Evolutionary conservation across 148 eudicot species (phyloP).

Genomic region (Vaccinium myrtillus): DNA sequence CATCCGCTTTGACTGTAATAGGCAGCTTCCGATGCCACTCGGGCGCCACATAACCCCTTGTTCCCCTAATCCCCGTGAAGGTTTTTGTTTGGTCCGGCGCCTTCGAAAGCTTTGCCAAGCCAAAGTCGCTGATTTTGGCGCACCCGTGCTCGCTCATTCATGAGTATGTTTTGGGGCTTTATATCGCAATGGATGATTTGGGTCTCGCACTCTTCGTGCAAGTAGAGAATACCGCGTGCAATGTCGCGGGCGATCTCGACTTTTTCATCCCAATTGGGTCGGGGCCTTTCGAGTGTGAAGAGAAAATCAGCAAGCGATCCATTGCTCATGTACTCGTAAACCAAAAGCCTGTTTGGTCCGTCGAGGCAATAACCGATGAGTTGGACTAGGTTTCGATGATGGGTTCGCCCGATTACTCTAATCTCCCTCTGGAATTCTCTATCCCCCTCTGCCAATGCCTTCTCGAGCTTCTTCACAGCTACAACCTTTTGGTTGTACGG

Average conservation of each 20-base stretch:
- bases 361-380: constrained; percentile 16
- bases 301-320: constrained; percentile 15
- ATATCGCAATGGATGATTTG: constrained; percentile 21
- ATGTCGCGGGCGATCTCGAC: neutral
- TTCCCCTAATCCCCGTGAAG: constrained; percentile 6
- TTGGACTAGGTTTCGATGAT: constrained; percentile 15
- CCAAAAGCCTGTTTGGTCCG: constrained; percentile 9
- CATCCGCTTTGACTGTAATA: constrained; percentile 3
- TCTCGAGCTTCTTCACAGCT: constrained; percentile 17
- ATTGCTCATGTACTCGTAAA: constrained; percentile 13
- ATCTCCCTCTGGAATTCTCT: constrained; percentile 14
- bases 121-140: constrained; percentile 13
- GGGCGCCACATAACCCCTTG: constrained; percentile 7
- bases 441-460: neutral
- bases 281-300: neutral
- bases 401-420: constrained; percentile 9
- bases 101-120: constrained; percentile 13
- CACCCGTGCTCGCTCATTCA: neutral
- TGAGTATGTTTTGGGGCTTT: constrained; percentile 14
- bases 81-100: neutral
- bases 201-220: constrained; percentile 21
- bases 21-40: constrained; percentile 11
- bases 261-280: neutral
- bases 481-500: neutral
- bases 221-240: constrained; percentile 10